Conservation (phyloP, 106 monocot species). For the Phalaenopsis aphrodite region DNA sequence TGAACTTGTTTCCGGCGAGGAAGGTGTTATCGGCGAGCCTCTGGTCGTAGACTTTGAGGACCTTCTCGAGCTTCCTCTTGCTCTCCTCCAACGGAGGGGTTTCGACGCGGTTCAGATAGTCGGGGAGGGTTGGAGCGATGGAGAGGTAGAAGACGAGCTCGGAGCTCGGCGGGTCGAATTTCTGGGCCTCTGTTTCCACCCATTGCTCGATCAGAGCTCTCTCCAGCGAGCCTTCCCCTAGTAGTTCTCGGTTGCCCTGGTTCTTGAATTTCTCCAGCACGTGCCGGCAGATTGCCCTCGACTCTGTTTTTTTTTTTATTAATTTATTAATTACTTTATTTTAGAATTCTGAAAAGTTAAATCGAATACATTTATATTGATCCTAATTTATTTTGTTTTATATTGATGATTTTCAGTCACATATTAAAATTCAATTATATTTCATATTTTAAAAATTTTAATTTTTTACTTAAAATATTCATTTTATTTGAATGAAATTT, state of each 20-base stretch:
- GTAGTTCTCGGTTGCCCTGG: conserved; percentile 13
- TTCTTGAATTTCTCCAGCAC: conserved; percentile 22
- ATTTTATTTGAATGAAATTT: no score
- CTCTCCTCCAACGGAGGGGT: conserved; percentile 6
- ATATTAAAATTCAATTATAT: neutral
- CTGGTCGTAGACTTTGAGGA: conserved; percentile 43
- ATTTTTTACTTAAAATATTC: neutral
- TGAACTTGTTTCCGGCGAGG: conserved; percentile 48
- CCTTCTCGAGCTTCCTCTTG: conserved; percentile 20
- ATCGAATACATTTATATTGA: no score
- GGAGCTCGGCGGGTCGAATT: conserved; percentile 33
- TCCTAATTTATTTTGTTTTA: no score
- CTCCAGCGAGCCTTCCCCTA: conserved; percentile 21
- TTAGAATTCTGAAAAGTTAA: no score
- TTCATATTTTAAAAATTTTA: neutral
- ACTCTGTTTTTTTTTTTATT: conserved; percentile 17
- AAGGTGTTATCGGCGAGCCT: conserved; percentile 29
- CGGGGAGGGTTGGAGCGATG: conserved; percentile 16
- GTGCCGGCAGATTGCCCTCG: conserved; percentile 34
- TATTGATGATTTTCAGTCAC: no score
- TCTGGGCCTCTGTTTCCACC: conserved; percentile 38
- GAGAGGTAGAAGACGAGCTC: conserved; percentile 40
- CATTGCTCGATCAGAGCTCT: conserved; percentile 41
- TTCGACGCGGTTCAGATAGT: neutral
- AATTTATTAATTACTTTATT: neutral